A percentile compares a stretch with the other conserved stretches of the same genome.
Conservation (phyloP, 106 monocot species). For the Hemerocallis citrina region DNA sequence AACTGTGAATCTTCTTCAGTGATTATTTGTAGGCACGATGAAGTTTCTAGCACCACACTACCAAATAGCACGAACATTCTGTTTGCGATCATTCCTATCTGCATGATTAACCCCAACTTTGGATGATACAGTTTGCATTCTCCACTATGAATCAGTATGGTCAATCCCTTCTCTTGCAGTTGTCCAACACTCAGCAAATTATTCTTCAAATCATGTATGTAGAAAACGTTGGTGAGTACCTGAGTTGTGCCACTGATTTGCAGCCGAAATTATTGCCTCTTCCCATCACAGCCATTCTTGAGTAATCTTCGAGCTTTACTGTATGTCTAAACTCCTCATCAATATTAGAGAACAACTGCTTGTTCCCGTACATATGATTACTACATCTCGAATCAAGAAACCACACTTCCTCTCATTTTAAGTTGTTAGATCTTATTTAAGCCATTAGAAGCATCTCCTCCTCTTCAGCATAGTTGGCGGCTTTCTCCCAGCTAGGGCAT, state of each 20-base stretch:
- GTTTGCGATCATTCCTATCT: not conserved
- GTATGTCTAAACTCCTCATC: not conserved
- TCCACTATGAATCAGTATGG: not conserved
- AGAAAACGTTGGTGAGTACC: not conserved
- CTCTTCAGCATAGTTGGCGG: slow-evolving; percentile 2
- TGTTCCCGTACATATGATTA: not conserved
- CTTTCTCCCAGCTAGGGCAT: not conserved
- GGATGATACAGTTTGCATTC: not conserved
- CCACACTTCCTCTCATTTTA: not conserved
- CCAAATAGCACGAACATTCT: not conserved
- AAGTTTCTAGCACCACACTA: too few relatives aligned
- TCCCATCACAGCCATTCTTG: not conserved
- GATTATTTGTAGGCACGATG: not conserved
- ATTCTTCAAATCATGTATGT: not conserved
- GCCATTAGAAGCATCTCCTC: not conserved
- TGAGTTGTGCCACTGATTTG: not conserved
- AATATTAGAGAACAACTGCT: not conserved
- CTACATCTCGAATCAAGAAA: not conserved
- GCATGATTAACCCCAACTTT: not conserved
- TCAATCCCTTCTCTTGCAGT: not conserved
- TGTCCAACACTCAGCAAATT: slow-evolving; percentile 1
- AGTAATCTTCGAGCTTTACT: not conserved
- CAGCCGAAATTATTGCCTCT: not conserved
- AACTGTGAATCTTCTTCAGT: not conserved
- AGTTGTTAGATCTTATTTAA: not conserved